Evolutionary conservation across 202 grass and related monocot species (phyloP).

Genomic region (Miscanthus sacchariflorus): DNA sequence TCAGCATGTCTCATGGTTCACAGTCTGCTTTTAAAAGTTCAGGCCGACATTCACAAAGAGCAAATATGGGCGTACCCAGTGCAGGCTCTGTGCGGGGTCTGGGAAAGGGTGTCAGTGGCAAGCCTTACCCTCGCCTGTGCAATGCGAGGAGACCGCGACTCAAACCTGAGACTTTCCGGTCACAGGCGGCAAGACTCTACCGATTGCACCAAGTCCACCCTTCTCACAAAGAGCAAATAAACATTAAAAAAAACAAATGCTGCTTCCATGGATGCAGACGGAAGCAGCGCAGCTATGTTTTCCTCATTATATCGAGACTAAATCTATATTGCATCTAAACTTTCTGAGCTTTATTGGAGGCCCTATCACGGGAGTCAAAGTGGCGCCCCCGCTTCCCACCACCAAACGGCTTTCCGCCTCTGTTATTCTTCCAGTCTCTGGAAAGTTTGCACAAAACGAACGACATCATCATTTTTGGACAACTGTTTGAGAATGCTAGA

Average conservation of each 20-base stretch:
- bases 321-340: conserved; percentile 34
- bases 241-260: not conserved
- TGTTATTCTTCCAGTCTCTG: conserved; percentile 55
- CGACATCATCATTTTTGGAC: conserved; percentile 9
- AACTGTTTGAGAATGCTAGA: conserved; percentile 5
- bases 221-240: not conserved
- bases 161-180: too few relatives aligned
- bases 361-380: conserved; percentile 48
- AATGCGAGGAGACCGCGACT: too few relatives aligned
- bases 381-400: conserved; percentile 60
- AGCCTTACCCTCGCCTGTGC: too few relatives aligned
- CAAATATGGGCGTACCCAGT: too few relatives aligned
- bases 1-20: conserved; percentile 25
- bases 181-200: too few relatives aligned
- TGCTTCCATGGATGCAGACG: not conserved
- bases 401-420: conserved; percentile 59
- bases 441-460: conserved; percentile 6
- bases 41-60: not conserved
- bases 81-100: too few relatives aligned
- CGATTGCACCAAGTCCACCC: too few relatives aligned
- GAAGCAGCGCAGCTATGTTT: not conserved
- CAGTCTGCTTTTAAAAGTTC: not conserved
- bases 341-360: conserved; percentile 61
- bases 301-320: conserved; percentile 14
- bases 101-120: too few relatives aligned